These are phyloP conservation scores for Phylloporus sp. DNA, from an alignment of 1,284 basidiomycete species.

Conservation along the genomic window DNA sequence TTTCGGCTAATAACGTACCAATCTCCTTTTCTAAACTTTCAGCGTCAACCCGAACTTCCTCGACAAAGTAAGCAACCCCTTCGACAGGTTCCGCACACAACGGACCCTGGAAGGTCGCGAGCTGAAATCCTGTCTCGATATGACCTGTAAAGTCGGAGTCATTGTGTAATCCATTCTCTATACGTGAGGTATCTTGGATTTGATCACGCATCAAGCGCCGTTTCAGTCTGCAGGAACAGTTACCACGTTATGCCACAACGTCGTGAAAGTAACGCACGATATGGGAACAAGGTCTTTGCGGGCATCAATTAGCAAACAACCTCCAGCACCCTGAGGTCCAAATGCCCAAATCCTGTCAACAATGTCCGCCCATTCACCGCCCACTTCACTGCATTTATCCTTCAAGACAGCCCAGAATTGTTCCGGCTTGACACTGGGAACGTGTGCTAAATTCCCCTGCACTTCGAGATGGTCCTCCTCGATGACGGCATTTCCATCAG, in stretches of 20 bases:
- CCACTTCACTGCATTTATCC: conserved; percentile 71
- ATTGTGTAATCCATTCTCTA: conserved; percentile 42
- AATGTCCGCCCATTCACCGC: conserved; percentile 84
- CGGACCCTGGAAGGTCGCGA: conserved; percentile 93
- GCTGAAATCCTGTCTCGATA: conserved; percentile 94
- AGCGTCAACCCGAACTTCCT: conserved; percentile 73
- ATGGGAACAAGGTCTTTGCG: conserved; percentile 52
- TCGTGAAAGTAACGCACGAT: conserved; percentile 57
- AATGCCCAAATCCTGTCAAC: conserved; percentile 88
- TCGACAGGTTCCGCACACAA: conserved; percentile 95
- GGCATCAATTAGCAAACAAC: conserved; percentile 86
- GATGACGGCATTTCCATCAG: conserved; percentile 45
- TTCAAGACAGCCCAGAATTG: conserved; percentile 84
- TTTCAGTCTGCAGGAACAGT: conserved; percentile 52
- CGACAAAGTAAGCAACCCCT: conserved; percentile 92
- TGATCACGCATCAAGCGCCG: conserved; percentile 54
- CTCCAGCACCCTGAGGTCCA: conserved; percentile 88
- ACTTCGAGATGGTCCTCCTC: conserved; percentile 54
- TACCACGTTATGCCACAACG: conserved; percentile 16
- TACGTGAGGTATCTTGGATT: conserved; percentile 39
- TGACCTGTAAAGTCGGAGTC: conserved; percentile 76
- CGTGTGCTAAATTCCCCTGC: conserved; percentile 65
- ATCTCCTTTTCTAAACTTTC: conserved; percentile 70
- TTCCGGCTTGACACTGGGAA: conserved; percentile 72
- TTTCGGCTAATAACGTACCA: conserved; percentile 49